Conservation (phyloP, 176 grass and related monocot species). For the Rhynchospora breviuscula region DNA sequence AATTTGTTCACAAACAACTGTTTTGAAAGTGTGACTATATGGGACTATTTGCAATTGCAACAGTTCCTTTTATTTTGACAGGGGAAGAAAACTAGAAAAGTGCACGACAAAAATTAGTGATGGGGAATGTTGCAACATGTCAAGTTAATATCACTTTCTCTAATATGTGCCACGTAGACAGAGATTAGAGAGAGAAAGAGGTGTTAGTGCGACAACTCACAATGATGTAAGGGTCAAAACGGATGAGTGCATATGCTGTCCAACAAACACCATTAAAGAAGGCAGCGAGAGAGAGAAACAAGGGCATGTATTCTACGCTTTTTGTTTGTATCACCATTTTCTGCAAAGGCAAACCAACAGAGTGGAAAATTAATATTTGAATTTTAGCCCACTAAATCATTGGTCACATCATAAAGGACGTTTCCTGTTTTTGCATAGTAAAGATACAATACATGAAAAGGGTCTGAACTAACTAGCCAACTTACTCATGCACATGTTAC, state of each 20-base stretch:
- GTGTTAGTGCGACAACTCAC: slow-evolving; percentile 35
- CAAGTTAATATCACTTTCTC: background rate
- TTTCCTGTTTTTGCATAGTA: background rate
- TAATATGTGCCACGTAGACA: background rate
- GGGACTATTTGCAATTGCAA: background rate
- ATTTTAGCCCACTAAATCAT: background rate
- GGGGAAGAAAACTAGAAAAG: background rate
- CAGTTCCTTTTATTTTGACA: background rate
- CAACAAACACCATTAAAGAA: slow-evolving; percentile 88
- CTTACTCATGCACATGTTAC: slow-evolving; percentile 22
- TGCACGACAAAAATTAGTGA: background rate
- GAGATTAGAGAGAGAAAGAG: slow-evolving; percentile 5
- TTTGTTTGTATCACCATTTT: slow-evolving; percentile 98
- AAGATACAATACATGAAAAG: slow-evolving; percentile 16
- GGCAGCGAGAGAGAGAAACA: slow-evolving; percentile 71
- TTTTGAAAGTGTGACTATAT: background rate
- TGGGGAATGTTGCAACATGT: background rate
- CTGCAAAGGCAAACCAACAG: slow-evolving; percentile 25
- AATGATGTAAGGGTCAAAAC: slow-evolving; percentile 86
- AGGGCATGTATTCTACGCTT: slow-evolving; percentile 98
- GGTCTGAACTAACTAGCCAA: slow-evolving; percentile 10
- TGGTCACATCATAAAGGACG: background rate
- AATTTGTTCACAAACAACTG: background rate
- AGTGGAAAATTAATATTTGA: background rate
- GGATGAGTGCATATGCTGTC: slow-evolving; percentile 94